Base-by-base conservation (phyloP, 805 yeast genomes). In the Yarrowia sp. region DNA sequence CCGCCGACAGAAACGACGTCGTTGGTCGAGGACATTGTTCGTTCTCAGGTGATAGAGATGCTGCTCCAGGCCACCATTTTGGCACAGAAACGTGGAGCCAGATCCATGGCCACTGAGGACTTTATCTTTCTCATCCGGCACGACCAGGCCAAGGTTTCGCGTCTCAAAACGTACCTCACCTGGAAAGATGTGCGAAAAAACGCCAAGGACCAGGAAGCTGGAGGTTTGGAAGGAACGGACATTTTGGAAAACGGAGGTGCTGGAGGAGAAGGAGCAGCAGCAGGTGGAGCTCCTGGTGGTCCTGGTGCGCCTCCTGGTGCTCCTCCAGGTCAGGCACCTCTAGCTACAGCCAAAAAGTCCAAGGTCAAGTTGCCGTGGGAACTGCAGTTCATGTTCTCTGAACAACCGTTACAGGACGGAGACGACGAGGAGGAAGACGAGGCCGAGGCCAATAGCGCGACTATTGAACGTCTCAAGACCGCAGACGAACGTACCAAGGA, bases 121-220 rank as follows among this genome's bases (percentile, higher is more conserved):
- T 89, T 95, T 40, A 93, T 95, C 44, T 95, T 92, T 70, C 77
- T 93, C 56, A 93, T 95, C 65, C 82, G 99, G 51, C 96, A 92
- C 72, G 98, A 95, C 71, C 87, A 84, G 69, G 98, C 98, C 28
- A 95, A 95, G 72, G 98, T 95, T 6, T 90, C 91, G 70, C 80
- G 99, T 66, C 79, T 95, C 41, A 81, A 97, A 69, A 93, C 98
- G 0, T 95, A 95, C 71, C 77, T 95, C 24, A 88, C 96, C 1
- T 95, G 99, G 99, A 95, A 95, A 71, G 99, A 95, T 74, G 92
- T 95, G 46, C 86, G 99, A 61, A 95, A 95, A 68, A 84, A 85
- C 68, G 89, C 88, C 0, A 84, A 84, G 65, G 89, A 84, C 61
- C 88, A 83, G 69, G 89, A 83, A 58, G 81, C 83, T 22, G 88